These are phyloP conservation scores for Thymus quinquecostatus DNA, from an alignment of 257 asterid species.

Conservation along the genomic window DNA sequence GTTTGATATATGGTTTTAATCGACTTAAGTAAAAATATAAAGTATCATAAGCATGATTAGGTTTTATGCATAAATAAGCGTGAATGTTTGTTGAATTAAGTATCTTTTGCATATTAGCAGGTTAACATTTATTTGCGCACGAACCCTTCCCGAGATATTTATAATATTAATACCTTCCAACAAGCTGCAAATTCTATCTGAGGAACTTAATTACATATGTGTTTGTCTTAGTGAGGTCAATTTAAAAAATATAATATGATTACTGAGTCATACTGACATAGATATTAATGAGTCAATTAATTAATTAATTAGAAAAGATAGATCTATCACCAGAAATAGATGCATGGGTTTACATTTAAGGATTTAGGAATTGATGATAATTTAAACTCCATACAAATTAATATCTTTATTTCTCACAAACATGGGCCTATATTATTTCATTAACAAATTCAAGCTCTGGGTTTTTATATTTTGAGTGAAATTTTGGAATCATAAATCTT, in stretches of 20 bases:
- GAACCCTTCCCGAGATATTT: too few relatives aligned
- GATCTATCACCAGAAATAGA: constrained; percentile 26
- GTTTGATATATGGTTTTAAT: too few relatives aligned
- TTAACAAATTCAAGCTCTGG: too few relatives aligned
- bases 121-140: too few relatives aligned
- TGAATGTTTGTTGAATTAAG: too few relatives aligned
- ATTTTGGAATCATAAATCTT: too few relatives aligned
- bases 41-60: too few relatives aligned
- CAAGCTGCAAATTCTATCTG: constrained; percentile 30
- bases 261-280: constrained; percentile 38
- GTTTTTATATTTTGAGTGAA: too few relatives aligned
- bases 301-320: constrained; percentile 11
- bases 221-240: background rate
- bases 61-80: too few relatives aligned
- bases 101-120: too few relatives aligned
- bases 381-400: background rate
- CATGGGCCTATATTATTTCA: too few relatives aligned
- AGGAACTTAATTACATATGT: constrained; percentile 10
- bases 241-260: constrained; percentile 11
- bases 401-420: background rate
- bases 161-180: constrained; percentile 11
- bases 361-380: constrained; percentile 20
- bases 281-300: constrained; percentile 33
- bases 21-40: too few relatives aligned
- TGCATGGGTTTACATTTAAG: constrained; percentile 36